Evolutionary conservation across 257 asterid genomes (phyloP).

Genomic region (Craterostigma plantagineum): DNA sequence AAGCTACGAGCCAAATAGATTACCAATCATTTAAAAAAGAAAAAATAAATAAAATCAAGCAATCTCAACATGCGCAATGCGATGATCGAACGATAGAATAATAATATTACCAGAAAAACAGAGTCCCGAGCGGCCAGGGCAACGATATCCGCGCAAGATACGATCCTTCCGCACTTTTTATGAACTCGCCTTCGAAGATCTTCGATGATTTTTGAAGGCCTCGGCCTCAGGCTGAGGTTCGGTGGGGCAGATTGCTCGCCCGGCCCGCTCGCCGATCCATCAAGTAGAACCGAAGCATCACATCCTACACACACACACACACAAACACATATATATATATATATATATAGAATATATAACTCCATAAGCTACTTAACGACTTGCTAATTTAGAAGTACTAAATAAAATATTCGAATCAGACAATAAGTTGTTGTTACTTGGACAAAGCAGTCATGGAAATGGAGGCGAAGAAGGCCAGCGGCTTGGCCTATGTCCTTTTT

Average conservation of each 20-base stretch:
- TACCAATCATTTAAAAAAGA: no score
- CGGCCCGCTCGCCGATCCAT: conserved; percentile 29
- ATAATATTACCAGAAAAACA: conserved; percentile 21
- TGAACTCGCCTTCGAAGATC: conserved; percentile 27
- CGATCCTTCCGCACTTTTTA: conserved; percentile 22
- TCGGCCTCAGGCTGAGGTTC: conserved; percentile 21
- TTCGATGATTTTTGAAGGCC: conserved; percentile 21
- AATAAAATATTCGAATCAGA: no score
- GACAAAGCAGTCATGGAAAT: conserved; percentile 58
- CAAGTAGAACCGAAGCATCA: conserved; percentile 24
- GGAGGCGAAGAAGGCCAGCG: conserved; percentile 68
- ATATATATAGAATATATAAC: not conserved
- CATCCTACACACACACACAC: no score
- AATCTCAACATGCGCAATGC: no score
- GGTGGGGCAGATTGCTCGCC: conserved; percentile 26
- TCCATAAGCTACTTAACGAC: no score
- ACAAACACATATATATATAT: conserved; percentile 1
- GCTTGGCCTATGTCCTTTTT: conserved; percentile 40
- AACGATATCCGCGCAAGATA: conserved; percentile 27
- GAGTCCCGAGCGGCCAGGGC: no score
- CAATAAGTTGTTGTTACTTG: no score
- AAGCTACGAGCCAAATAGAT: no score
- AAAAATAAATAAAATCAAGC: no score
- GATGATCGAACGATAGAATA: no score
- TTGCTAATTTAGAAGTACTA: no score